Percentiles rank a stretch among this genome's conserved stretches.
Evolutionary conservation across 768 basidiomycete species (phyloP).

Genomic region (Cubamyces sp.): DNA sequence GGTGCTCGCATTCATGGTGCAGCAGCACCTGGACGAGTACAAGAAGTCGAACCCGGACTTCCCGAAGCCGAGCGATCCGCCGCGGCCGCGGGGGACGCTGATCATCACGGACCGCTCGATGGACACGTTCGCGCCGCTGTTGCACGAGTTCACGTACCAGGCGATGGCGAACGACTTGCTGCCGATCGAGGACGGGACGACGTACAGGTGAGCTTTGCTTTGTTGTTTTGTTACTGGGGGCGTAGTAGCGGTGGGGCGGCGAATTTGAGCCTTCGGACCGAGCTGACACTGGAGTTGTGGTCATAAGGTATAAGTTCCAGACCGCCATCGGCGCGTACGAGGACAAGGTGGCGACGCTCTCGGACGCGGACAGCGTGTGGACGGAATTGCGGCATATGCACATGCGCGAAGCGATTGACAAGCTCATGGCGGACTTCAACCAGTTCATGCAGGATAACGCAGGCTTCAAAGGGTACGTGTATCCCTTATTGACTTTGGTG

Average conservation of each 20-base stretch:
- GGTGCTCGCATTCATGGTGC: constrained; percentile 84
- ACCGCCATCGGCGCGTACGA: constrained; percentile 85
- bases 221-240: not conserved
- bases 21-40: constrained; percentile 82
- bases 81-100: constrained; percentile 74
- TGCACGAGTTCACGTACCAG: constrained; percentile 99
- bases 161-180: constrained; percentile 97
- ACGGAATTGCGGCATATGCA: constrained; percentile 94
- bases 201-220: constrained; percentile 72
- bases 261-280: not conserved
- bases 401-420: constrained; percentile 98
- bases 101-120: constrained; percentile 96
- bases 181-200: constrained; percentile 82
- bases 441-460: constrained; percentile 93
- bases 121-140: constrained; percentile 87
- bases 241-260: not conserved
- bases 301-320: constrained; percentile 86
- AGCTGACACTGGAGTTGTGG: not conserved
- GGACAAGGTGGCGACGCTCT: constrained; percentile 84
- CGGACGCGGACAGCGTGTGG: constrained; percentile 90
- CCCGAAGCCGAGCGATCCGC: constrained; percentile 59
- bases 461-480: constrained; percentile 82
- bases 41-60: constrained; percentile 87
- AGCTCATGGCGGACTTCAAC: constrained; percentile 94
- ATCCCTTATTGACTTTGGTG: too few species aligned